These are phyloP conservation scores for Fabrea salina DNA, from an alignment of 169 alveolate genomes.

Conservation along the genomic window DNA sequence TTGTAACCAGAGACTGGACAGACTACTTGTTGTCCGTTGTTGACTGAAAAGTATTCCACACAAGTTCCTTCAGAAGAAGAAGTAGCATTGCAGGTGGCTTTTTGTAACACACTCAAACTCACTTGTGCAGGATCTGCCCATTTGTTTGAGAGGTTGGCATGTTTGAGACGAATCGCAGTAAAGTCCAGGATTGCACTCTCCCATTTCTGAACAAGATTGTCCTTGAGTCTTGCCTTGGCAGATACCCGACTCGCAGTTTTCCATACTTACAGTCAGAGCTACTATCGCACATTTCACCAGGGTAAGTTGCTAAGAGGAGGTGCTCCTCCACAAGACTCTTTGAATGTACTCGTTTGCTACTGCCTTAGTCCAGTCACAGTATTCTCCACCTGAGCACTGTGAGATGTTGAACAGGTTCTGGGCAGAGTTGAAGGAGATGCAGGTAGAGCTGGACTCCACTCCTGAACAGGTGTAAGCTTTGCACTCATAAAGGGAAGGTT, in stretches of 20 bases:
- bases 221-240: too few relatives aligned
- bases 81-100: not conserved
- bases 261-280: not conserved
- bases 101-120: conserved; percentile 4
- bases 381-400: not conserved
- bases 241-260: too few relatives aligned
- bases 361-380: not conserved
- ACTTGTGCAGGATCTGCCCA: not conserved
- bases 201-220: not conserved
- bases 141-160: not conserved
- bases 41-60: not conserved
- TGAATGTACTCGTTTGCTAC: conserved; percentile 13
- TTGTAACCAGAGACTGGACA: conserved; percentile 11
- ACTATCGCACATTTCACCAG: not conserved
- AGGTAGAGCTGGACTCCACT: not conserved
- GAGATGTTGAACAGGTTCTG: not conserved
- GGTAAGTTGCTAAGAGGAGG: not conserved
- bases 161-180: too few relatives aligned
- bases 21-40: not conserved
- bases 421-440: not conserved
- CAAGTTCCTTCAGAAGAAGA: not conserved
- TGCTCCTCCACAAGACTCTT: not conserved
- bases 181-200: conserved; percentile 14
- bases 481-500: not conserved
- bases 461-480: not conserved